phyloP scores from a whole-genome alignment of 2,329 filamentous ascomycete genomes.

The Aspergillus sergii region DNA sequence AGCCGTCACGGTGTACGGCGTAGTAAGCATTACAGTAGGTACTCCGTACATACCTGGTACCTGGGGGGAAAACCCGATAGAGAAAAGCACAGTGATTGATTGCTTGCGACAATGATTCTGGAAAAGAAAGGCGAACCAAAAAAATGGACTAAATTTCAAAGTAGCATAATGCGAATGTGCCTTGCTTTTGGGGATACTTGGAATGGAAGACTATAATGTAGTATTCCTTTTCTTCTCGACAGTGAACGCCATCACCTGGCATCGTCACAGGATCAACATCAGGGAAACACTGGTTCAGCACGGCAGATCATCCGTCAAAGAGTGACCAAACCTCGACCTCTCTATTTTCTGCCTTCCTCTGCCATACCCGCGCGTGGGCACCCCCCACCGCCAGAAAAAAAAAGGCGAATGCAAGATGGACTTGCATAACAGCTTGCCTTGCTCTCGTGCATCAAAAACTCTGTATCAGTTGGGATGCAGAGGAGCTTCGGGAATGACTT shows the following conservation, averaged over 20 bases:
- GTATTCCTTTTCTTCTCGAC: neutral
- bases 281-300: slow-evolving; percentile 15
- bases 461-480: neutral
- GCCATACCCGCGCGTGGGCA: slow-evolving; percentile 6
- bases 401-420: slow-evolving; percentile 7
- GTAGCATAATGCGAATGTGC: neutral
- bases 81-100: neutral
- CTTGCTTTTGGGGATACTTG: slow-evolving; percentile 6
- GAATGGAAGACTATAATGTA: neutral
- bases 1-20: neutral
- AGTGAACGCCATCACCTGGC: slow-evolving; percentile 9
- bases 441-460: slow-evolving; percentile 11
- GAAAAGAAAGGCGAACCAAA: neutral
- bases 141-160: neutral
- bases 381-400: slow-evolving; percentile 7
- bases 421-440: slow-evolving; percentile 10
- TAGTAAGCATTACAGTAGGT: neutral
- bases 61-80: neutral
- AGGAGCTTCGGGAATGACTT: slow-evolving; percentile 8
- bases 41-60: neutral
- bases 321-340: slow-evolving; percentile 15
- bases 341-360: slow-evolving; percentile 4
- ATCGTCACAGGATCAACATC: slow-evolving; percentile 18
- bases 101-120: neutral
- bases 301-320: slow-evolving; percentile 20